Evolutionary conservation across 495 filamentous ascomycete species (phyloP), one percentile per base, ranked within the genome.

Genomic region (Trichocladium uniseriatum): DNA sequence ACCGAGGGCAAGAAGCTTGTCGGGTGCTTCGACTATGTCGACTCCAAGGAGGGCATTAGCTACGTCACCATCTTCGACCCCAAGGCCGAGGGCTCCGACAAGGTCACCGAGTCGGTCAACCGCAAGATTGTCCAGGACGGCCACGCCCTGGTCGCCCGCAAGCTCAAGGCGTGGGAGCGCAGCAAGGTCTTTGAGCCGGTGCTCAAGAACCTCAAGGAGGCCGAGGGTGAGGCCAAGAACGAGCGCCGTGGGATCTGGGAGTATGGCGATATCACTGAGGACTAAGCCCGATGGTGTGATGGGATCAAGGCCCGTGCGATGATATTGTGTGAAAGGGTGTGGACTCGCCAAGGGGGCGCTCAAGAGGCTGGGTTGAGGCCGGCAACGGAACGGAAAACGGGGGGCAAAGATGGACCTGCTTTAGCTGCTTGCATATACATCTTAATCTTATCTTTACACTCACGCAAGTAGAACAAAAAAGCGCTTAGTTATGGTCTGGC

Each of bases 251-350:
- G 94, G 7, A 91, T 95, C 74, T 97, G 89, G 89, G 90, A 97
- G 74, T 97, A 97, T 70, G 94, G 94, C 49, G 94, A 97, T 68
- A 71, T 94, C 64, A 89, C 84, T 14, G 88, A 91, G 70, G 89
- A 95, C 66, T 87, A 29, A 42, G 10, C 4, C 15, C 19, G 14
- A n/a, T n/a, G n/a, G n/a, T n/a, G n/a, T n/a, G n/a, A n/a, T 13
- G 15, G 21, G 16, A 6, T 6, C 19, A 11, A 10, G 37, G 21
- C 2, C 6, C 16, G 5, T 4, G 13, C 35, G 13, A 38, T 18
- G 3, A 9, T 16, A 39, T 35, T 19, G 42, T 5, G 5, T 19
- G 29, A 21, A 20, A 36, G 34, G 16, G 1, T 27, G 24, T 13
- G 31, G 44, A 24, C 13, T n/a, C n/a, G n/a, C n/a, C n/a, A n/a